A percentile compares a stretch with the other conserved stretches of the same genome.
These are phyloP conservation scores for Mucor irregularis DNA, from an alignment of 371 early-diverging fungal species.

Conservation along the genomic window DNA sequence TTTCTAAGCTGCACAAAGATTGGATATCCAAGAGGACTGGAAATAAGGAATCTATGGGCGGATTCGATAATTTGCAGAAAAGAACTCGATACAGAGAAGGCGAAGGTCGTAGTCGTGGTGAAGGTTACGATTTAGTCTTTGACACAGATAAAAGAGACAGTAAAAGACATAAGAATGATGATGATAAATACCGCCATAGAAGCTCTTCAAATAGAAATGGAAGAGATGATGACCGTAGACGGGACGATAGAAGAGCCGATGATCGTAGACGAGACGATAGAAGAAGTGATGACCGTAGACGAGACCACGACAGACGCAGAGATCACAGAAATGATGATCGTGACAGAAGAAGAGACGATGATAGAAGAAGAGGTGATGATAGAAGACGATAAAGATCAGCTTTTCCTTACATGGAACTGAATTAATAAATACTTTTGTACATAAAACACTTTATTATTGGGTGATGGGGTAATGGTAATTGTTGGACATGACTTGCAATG, in stretches of 20 bases:
- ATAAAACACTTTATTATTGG: constrained; percentile 1
- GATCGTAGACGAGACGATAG: constrained; percentile 13
- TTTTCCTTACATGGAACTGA: neutral
- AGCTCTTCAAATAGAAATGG: constrained; percentile 31
- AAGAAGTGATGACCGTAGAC: constrained; percentile 4
- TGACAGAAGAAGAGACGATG: neutral
- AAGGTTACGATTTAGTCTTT: constrained; percentile 49
- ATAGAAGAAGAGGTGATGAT: constrained; percentile 17
- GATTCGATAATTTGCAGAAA: constrained; percentile 50
- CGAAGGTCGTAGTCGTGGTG: constrained; percentile 26
- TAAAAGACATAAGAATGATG: constrained; percentile 14
- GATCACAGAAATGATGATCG: constrained; percentile 14
- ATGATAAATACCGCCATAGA: constrained; percentile 30
- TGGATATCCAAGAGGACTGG: constrained; percentile 63
- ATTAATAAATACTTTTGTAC: neutral
- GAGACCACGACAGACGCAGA: constrained; percentile 8
- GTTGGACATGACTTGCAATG: constrained; percentile 3
- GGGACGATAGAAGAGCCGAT: constrained; percentile 16
- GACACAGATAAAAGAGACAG: constrained; percentile 32
- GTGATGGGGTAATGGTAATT: constrained; percentile 8
- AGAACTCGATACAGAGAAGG: constrained; percentile 49
- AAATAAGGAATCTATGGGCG: constrained; percentile 51
- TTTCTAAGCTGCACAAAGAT: constrained; percentile 79
- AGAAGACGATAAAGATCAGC: constrained; percentile 11
- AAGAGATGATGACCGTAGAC: constrained; percentile 11